Evolutionary conservation across 2,329 filamentous ascomycete species (phyloP).

Genomic region (Neopestalotiopsis rosae): DNA sequence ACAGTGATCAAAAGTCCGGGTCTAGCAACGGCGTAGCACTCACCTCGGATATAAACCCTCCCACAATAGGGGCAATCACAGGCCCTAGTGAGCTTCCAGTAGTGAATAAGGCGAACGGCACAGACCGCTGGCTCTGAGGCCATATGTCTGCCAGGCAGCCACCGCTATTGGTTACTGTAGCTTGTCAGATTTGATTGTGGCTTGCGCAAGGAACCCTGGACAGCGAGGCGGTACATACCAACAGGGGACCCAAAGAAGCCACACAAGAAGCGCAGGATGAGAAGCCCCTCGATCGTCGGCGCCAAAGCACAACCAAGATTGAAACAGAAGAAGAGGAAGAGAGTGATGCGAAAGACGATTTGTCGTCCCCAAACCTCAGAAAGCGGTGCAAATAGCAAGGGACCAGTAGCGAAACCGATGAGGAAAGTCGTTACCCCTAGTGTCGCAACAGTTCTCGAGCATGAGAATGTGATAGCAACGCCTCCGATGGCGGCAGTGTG

Average conservation of each 20-base stretch:
- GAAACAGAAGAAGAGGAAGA: not conserved
- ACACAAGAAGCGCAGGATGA: slow-evolving; percentile 46
- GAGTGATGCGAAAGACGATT: not conserved
- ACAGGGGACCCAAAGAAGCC: slow-evolving; percentile 46
- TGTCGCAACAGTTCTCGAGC: slow-evolving; percentile 2
- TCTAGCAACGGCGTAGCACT: too few species aligned
- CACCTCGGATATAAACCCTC: slow-evolving; percentile 16
- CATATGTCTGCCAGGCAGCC: slow-evolving; percentile 50
- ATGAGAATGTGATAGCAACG: not conserved
- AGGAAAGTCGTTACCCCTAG: not conserved
- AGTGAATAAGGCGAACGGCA: slow-evolving; percentile 43
- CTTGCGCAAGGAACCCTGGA: not conserved
- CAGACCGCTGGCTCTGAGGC: slow-evolving; percentile 37
- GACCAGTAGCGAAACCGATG: not conserved
- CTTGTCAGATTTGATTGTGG: not conserved
- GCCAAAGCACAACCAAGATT: slow-evolving; percentile 55
- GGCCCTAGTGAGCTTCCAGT: slow-evolving; percentile 3
- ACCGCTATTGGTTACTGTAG: slow-evolving; percentile 44
- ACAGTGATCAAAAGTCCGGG: too few species aligned
- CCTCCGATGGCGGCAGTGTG: slow-evolving; percentile 4
- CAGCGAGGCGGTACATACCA: not conserved
- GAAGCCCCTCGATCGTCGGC: slow-evolving; percentile 36
- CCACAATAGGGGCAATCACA: slow-evolving; percentile 19
- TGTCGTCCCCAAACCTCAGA: not conserved
- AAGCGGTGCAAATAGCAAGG: slow-evolving; percentile 2